Conservation (phyloP, 148 eudicot species). For the Pouteria glomerata region DNA sequence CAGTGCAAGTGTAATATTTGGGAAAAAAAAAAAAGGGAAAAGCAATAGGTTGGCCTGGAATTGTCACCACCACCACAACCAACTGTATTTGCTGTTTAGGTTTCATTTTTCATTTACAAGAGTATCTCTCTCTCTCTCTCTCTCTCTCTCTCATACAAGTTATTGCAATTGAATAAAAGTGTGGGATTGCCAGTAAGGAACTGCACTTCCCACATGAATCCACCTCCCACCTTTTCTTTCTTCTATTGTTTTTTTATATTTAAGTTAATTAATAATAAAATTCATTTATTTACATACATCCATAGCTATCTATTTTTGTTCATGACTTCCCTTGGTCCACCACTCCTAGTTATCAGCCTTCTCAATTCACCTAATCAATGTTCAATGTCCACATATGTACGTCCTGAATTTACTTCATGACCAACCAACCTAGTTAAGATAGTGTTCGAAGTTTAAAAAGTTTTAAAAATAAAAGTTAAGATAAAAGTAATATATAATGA, state of each 20-base stretch:
- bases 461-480: too few relatives aligned
- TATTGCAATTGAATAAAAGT: neutral
- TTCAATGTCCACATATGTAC: neutral
- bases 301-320: conserved; percentile 12
- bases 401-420: conserved; percentile 18
- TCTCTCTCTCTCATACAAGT: too few relatives aligned
- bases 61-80: conserved; percentile 17
- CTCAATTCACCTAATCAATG: conserved; percentile 9
- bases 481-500: too few relatives aligned
- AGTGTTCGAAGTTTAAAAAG: too few relatives aligned
- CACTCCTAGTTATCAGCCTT: conserved; percentile 10
- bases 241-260: neutral
- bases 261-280: neutral
- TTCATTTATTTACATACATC: neutral
- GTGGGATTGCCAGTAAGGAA: conserved; percentile 15
- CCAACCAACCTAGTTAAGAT: conserved; percentile 4
- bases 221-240: conserved; percentile 7
- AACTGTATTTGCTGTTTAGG: conserved; percentile 9
- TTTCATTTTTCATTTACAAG: conserved; percentile 24
- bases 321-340: conserved; percentile 12
- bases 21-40: neutral
- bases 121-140: conserved; percentile 10
- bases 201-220: conserved; percentile 17
- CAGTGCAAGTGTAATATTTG: neutral
- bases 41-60: conserved; percentile 19